Evolutionary conservation across 768 basidiomycete species (phyloP), one percentile per base, ranked within the genome.

Genomic region (Mycena polygramma): DNA sequence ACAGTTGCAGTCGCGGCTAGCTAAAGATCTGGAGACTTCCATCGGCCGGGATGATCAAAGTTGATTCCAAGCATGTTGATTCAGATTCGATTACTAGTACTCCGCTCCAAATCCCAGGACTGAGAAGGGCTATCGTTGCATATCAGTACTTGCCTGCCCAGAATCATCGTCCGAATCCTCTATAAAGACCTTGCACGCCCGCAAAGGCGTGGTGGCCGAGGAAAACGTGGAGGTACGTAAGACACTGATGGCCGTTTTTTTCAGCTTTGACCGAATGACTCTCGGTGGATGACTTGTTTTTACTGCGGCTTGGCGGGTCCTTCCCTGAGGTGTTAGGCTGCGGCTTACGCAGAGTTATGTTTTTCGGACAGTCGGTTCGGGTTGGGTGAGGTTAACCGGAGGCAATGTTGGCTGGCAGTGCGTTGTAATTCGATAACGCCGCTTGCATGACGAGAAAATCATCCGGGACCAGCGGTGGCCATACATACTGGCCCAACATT

Each of bases 1-100:
- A 48, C 64, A 58, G 36, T 51, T 36, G 35, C 20, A 58, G 30
- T 19, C 9, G 17, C 15, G 36, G 7, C 15, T 15, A 46, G 53
- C 61, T 36, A 30, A 30, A 30, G 59, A 68, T 68, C 67, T 68
- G 57, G 60, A 63, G 45, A 57, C 15, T 63, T 68, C 67, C 46
- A 57, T 48, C 66, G 10, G 57, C 37, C 19, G 64, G 39, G 39
- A 62, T 68, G 60, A 68, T 62, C 60, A 57, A 68, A 43, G 52
- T 59, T 58, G 22, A 45, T 7, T 9, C 10, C 30, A 30, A 30
- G 30, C 30, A 30, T 35, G 35, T 60, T 60, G 66, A 67, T 54
- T 60, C 46, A 54, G 24, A 13, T 22, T 45, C 20, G 36, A 54
- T 36, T 51, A n/a, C n/a, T n/a, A 26, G 15, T 13, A 48, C 57